Evolutionary conservation across 176 grass and related monocot genomes (phyloP), one percentile per base, ranked within the genome.

Genomic region (Poa annua): DNA sequence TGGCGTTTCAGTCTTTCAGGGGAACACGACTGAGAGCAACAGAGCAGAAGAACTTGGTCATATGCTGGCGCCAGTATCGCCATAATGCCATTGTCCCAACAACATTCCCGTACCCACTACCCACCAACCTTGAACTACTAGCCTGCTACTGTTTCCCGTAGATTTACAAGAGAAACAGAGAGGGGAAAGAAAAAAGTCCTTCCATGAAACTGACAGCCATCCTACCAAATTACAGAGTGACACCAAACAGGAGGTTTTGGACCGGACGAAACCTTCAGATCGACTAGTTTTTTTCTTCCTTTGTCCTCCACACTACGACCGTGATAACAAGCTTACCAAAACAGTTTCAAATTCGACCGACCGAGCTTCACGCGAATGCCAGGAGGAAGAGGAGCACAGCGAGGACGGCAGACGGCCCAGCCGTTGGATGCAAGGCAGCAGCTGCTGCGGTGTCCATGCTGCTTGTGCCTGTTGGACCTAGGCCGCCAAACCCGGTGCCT

Each of bases 391-490:
- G 36, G 57, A 91, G 59, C 75, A 66, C 1, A 5, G 61, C 20
- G 26, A 65, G 13, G 80, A 87, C 9, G 45, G 80, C 22, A 21
- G 5, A 51, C 39, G 78, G 35, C 8, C 39, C 56, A 6, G 85
- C 32, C 42, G 7, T 83, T 59, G 73, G 81, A 45, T 66, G 55
- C 76, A 70, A 35, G n/a, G 64, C 64, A 13, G 45, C 44, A 45
- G 36, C 41, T 0, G 87, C 60, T 0, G 89, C 87, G 0, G 83
- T 80, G 80, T 96, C 94, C 78, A 93, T 57, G 77, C 48, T 79
- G 66, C 39, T 65, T 7, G 84, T 88, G 78, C 88, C 86, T 3
- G 90, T 56, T 15, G 94, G 94, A 38, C 94, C 91, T 26, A 96
- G 78, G 50, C 94, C 79, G 10, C 85, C 54, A 2, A 96, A 6